These are phyloP conservation scores for Aspergillus ustus DNA, from an alignment of 2,329 filamentous ascomycete species.

Conservation along the genomic window DNA sequence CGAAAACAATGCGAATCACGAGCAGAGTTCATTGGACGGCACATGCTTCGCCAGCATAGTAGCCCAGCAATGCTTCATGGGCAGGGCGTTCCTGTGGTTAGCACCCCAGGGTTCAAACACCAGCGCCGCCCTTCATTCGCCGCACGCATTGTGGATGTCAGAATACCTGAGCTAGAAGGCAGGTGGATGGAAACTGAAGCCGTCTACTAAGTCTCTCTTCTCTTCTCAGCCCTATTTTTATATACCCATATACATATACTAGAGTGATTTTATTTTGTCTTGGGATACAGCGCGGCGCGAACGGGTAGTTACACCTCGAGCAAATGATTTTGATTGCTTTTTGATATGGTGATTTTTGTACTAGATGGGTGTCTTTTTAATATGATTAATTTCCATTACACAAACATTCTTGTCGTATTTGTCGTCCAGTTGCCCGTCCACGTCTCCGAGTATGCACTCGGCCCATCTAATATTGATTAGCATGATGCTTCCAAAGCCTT, in stretches of 20 bases:
- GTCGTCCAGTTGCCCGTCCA: no score
- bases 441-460: no score
- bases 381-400: no score
- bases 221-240: background rate
- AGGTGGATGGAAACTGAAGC: conserved; percentile 25
- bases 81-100: conserved; percentile 6
- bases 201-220: conserved; percentile 10
- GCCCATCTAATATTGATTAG: no score
- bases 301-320: background rate
- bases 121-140: conserved; percentile 38
- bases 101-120: background rate
- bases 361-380: no score
- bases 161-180: conserved; percentile 37
- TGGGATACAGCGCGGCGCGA: conserved; percentile 3
- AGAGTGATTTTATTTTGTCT: no score
- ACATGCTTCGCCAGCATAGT: conserved; percentile 24
- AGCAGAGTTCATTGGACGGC: conserved; percentile 31
- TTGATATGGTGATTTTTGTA: background rate
- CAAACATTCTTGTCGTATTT: no score
- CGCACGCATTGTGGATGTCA: conserved; percentile 43
- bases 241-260: background rate
- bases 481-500: no score
- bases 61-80: conserved; percentile 11
- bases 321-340: background rate
- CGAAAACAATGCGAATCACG: conserved; percentile 30